A percentile compares a stretch with the other conserved stretches of the same genome.
Evolutionary conservation across 2,329 filamentous ascomycete genomes (phyloP).

Genomic region (Alternaria gaisen): DNA sequence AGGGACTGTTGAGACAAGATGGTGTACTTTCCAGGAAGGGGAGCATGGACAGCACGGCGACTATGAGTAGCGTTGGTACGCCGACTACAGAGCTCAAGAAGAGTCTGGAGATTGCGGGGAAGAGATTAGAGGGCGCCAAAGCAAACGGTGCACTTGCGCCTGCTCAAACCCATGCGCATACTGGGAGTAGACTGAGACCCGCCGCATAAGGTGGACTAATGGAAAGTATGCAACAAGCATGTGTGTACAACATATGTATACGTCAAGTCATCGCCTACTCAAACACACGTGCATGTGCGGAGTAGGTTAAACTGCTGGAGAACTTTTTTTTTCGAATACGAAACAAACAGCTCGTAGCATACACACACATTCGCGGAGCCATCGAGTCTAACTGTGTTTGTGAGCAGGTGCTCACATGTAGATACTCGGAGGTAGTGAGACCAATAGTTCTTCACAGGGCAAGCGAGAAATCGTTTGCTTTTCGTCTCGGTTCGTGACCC

Average conservation of each 20-base stretch:
- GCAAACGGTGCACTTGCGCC: too few species aligned
- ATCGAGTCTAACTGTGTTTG: neutral
- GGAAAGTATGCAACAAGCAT: too few species aligned
- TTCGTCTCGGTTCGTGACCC: neutral
- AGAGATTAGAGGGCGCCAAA: conserved; percentile 14
- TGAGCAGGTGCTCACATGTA: neutral
- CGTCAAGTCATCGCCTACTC: too few species aligned
- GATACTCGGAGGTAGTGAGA: neutral
- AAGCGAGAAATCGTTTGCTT: neutral
- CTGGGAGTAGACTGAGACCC: conserved; percentile 40
- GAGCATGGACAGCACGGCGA: conserved; percentile 45
- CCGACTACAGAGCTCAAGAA: conserved; percentile 30
- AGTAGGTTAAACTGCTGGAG: too few species aligned
- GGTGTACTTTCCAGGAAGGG: conserved; percentile 38
- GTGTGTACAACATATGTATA: too few species aligned
- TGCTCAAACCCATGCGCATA: conserved; percentile 25
- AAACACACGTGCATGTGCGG: too few species aligned
- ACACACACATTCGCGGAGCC: neutral
- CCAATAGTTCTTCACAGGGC: neutral
- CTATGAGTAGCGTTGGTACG: conserved; percentile 38
- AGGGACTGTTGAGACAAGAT: conserved; percentile 42
- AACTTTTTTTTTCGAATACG: too few species aligned
- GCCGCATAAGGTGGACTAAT: neutral
- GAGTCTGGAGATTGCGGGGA: conserved; percentile 26
- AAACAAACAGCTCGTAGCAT: too few species aligned